These are phyloP conservation scores for Penicillium longicatenatum DNA, from an alignment of 495 filamentous ascomycete genomes.

Conservation along the genomic window DNA sequence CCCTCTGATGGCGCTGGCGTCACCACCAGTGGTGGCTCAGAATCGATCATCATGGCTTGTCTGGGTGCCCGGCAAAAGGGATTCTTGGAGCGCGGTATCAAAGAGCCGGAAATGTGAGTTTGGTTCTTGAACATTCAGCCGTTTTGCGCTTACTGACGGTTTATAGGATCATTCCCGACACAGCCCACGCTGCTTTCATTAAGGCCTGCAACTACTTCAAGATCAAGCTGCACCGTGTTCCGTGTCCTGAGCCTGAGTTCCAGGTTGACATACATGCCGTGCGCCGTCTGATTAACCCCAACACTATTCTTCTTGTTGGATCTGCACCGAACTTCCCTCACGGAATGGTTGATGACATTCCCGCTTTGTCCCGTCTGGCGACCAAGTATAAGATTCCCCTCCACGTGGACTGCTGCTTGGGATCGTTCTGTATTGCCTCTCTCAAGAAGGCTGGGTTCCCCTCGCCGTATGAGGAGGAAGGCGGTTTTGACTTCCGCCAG, in stretches of 20 bases:
- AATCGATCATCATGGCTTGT: slow-evolving; percentile 95
- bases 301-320: slow-evolving; percentile 95
- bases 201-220: slow-evolving; percentile 95
- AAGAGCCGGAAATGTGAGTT: slow-evolving; percentile 89
- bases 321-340: slow-evolving; percentile 98
- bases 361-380: slow-evolving; percentile 81
- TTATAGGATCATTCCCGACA: slow-evolving; percentile 87
- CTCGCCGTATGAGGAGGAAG: slow-evolving; percentile 60
- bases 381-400: slow-evolving; percentile 76
- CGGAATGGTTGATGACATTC: slow-evolving; percentile 95
- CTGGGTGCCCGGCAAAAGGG: slow-evolving; percentile 88
- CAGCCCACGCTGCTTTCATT: slow-evolving; percentile 92
- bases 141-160: slow-evolving; percentile 21
- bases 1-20: slow-evolving; percentile 82
- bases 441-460: slow-evolving; percentile 86
- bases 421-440: slow-evolving; percentile 91
- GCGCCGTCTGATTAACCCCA: slow-evolving; percentile 85
- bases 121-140: background rate
- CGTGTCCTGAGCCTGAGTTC: slow-evolving; percentile 81
- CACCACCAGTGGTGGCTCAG: slow-evolving; percentile 89
- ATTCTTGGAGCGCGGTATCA: slow-evolving; percentile 78
- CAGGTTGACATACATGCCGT: slow-evolving; percentile 79
- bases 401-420: slow-evolving; percentile 97
- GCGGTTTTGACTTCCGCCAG: slow-evolving; percentile 90
- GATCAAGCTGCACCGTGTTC: slow-evolving; percentile 89